Percentiles rank a stretch among this genome's conserved stretches.
Conservation (phyloP, 2,329 filamentous ascomycete genomes). For the Pseudocercospora vitis region DNA sequence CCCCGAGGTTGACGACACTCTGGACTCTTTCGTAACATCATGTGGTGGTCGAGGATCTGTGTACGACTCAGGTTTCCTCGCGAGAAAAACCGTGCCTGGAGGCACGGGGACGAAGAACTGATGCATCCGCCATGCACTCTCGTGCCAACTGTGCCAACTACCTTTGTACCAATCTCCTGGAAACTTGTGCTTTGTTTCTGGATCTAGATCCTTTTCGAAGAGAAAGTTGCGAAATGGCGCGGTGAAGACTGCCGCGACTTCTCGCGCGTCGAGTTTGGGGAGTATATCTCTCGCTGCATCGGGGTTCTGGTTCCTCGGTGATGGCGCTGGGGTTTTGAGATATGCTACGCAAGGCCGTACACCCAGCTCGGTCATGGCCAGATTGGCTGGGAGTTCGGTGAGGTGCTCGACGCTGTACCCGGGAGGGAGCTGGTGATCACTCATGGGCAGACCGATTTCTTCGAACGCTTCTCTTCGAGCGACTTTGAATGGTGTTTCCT, state of each 20-base stretch:
- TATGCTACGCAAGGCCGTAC: slow-evolving; percentile 59
- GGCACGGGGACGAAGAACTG: slow-evolving; percentile 86
- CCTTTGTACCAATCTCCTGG: slow-evolving; percentile 80
- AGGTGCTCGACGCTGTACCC: slow-evolving; percentile 86
- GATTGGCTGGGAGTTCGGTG: slow-evolving; percentile 69
- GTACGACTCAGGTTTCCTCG: slow-evolving; percentile 28
- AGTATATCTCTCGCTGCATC: slow-evolving; percentile 44
- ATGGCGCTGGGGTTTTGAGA: slow-evolving; percentile 49
- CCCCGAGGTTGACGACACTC: background rate
- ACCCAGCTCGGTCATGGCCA: slow-evolving; percentile 53
- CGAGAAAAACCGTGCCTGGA: slow-evolving; percentile 60
- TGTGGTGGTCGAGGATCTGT: slow-evolving; percentile 22
- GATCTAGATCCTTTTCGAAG: slow-evolving; percentile 56
- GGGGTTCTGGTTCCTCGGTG: slow-evolving; percentile 63
- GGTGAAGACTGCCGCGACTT: slow-evolving; percentile 92
- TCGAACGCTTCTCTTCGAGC: slow-evolving; percentile 88
- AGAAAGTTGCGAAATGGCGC: slow-evolving; percentile 86
- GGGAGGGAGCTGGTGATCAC: slow-evolving; percentile 65
- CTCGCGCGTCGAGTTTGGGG: slow-evolving; percentile 79
- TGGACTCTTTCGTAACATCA: slow-evolving; percentile 16
- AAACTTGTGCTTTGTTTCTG: slow-evolving; percentile 31
- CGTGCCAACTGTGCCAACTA: slow-evolving; percentile 76
- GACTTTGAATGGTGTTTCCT: slow-evolving; percentile 69
- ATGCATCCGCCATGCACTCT: slow-evolving; percentile 78
- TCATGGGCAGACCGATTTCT: slow-evolving; percentile 83